Conservation (phyloP, 139 green algal genomes). For the Pycnococcus provasolii region DNA sequence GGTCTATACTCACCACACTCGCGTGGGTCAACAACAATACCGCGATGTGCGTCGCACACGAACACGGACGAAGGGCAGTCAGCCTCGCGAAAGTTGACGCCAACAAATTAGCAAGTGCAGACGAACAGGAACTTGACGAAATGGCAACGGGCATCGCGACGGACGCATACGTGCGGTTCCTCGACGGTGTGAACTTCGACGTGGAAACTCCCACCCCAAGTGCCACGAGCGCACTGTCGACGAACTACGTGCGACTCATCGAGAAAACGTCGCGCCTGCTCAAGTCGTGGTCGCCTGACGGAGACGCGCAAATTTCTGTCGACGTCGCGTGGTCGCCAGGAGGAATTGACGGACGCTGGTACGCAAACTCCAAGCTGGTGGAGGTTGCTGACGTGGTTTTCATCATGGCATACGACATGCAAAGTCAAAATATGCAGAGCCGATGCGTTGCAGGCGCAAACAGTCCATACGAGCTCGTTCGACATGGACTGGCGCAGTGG, state of each 20-base stretch:
- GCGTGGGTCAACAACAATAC: slow-evolving; percentile 28
- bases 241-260: background rate
- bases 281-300: no score
- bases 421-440: slow-evolving; percentile 44
- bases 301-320: slow-evolving; percentile 36
- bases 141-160: slow-evolving; percentile 1
- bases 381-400: slow-evolving; percentile 45
- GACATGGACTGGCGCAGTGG: slow-evolving; percentile 34
- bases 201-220: slow-evolving; percentile 27
- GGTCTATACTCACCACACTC: slow-evolving; percentile 26
- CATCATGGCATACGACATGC: slow-evolving; percentile 55
- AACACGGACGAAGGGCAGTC: slow-evolving; percentile 25
- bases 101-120: background rate
- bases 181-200: slow-evolving; percentile 55
- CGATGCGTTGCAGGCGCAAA: slow-evolving; percentile 45
- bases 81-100: slow-evolving; percentile 20
- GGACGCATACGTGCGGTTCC: slow-evolving; percentile 1
- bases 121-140: background rate
- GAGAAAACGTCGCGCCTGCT: slow-evolving; percentile 23
- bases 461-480: slow-evolving; percentile 33
- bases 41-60: slow-evolving; percentile 18
- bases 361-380: slow-evolving; percentile 39
- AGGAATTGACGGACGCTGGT: slow-evolving; percentile 45
- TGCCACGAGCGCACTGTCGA: slow-evolving; percentile 17
- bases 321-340: slow-evolving; percentile 49